phyloP scores from a whole-genome alignment of 371 early-diverging fungal species.

The Dichotomocladium elegans region DNA sequence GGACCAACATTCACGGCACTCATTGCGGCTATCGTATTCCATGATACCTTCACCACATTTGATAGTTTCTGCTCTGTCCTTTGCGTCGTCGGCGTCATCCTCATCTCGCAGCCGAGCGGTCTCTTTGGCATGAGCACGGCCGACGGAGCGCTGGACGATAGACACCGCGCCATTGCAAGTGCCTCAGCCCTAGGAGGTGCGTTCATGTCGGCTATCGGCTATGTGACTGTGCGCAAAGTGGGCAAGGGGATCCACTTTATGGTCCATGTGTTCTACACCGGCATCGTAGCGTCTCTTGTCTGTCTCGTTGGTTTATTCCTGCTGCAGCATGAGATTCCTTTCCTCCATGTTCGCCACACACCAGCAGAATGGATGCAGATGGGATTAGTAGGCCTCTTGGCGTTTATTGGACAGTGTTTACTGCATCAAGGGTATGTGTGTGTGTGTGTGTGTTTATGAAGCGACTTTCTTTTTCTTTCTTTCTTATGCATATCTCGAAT shows the following conservation, averaged over 20 bases:
- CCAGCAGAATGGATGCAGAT: slow-evolving; percentile 19
- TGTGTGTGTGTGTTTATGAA: not conserved
- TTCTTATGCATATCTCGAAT: not conserved
- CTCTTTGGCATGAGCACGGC: slow-evolving; percentile 36
- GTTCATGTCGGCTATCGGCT: slow-evolving; percentile 61
- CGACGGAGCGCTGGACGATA: slow-evolving; percentile 9
- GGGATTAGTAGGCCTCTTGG: slow-evolving; percentile 51
- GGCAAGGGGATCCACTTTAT: slow-evolving; percentile 63
- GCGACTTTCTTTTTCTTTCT: not conserved
- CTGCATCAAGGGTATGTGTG: slow-evolving; percentile 59
- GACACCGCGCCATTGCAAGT: slow-evolving; percentile 34
- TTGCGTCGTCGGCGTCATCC: slow-evolving; percentile 62
- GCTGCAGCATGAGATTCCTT: slow-evolving; percentile 17
- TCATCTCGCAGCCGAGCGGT: slow-evolving; percentile 65
- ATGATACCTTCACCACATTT: slow-evolving; percentile 61
- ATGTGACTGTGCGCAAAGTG: slow-evolving; percentile 69
- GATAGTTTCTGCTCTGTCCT: slow-evolving; percentile 53
- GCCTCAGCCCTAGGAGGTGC: slow-evolving; percentile 59
- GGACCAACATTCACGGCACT: slow-evolving; percentile 76
- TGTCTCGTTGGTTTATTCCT: slow-evolving; percentile 34
- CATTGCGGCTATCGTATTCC: slow-evolving; percentile 56
- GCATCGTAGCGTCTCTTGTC: slow-evolving; percentile 49
- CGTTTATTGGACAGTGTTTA: slow-evolving; percentile 74
- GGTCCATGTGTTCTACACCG: slow-evolving; percentile 77
- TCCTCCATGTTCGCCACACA: not conserved